Percentiles rank a stretch among this genome's conserved stretches.
Conservation (phyloP, 371 early-diverging fungal species). For the Cokeromyces recurvatus region DNA sequence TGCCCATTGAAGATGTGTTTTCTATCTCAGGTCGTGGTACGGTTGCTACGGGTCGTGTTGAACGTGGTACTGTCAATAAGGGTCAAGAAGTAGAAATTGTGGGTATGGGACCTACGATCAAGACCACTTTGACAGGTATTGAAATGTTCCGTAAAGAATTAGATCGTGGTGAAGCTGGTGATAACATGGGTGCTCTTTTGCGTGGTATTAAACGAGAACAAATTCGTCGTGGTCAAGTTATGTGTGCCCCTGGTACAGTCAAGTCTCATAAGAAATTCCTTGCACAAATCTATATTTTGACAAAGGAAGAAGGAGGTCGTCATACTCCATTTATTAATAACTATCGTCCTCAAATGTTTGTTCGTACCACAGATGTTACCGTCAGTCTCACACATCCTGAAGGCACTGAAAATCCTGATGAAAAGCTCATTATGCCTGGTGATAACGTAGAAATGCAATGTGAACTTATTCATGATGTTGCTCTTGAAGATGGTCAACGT, state of each 20-base stretch:
- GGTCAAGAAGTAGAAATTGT: constrained; percentile 96
- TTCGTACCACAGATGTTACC: constrained; percentile 93
- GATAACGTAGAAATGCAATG: constrained; percentile 87
- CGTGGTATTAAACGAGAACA: constrained; percentile 97
- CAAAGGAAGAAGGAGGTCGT: constrained; percentile 98
- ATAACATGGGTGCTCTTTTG: constrained; percentile 95
- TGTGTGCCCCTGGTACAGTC: constrained; percentile 90
- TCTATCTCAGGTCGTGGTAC: constrained; percentile 99
- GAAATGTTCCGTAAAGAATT: constrained; percentile 99
- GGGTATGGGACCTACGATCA: constrained; percentile 84
- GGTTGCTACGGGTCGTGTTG: constrained; percentile 97
- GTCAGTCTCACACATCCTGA: constrained; percentile 81
- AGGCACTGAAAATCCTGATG: constrained; percentile 78
- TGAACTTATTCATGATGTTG: constrained; percentile 77
- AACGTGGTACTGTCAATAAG: constrained; percentile 92
- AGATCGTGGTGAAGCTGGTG: constrained; percentile 96
- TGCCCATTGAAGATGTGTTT: constrained; percentile 97
- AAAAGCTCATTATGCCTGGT: constrained; percentile 98
- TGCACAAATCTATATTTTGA: constrained; percentile 90
- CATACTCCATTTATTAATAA: constrained; percentile 96
- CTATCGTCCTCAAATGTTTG: constrained; percentile 95
- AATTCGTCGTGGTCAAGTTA: constrained; percentile 91
- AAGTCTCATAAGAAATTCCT: constrained; percentile 91
- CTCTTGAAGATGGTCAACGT: constrained; percentile 89
- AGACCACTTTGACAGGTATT: constrained; percentile 93